Base-by-base conservation (phyloP, 768 basidiomycete species). In the Auricularia cornea region DNA sequence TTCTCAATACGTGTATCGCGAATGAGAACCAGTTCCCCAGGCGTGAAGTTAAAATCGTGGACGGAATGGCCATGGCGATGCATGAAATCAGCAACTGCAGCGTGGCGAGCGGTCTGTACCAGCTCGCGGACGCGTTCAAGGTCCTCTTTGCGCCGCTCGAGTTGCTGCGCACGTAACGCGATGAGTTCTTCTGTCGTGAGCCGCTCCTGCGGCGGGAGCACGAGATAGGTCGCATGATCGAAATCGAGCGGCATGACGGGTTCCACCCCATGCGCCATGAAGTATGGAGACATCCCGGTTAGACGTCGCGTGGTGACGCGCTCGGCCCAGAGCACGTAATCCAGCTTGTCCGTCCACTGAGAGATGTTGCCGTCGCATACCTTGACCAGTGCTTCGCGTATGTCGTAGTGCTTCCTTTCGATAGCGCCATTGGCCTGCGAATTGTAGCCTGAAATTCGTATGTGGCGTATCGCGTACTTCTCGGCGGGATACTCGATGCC, bases 401-500 rank as follows among this genome's bases (percentile, higher is more conserved):
- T 63, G 44, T 69, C 66, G 38, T 66, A 71, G 65, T 77, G 77
- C 32, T 52, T 35, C n/a, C 68, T 52, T 20, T 81, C 74, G 0
- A 80, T 69, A 1, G 74, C 63, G 0, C 80, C 73, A 20, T 82
- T 81, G 0, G 77, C 76, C 2, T 68, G 71, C 0, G 75, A 80
- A 60, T 81, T 81, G 68, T 81, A 81, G 0, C 73, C 68, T 0
- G 74, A 78, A 2, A 81, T 79, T 0, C 69, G 64, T 16, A 81
- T 80, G 52, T 57, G 57, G 3, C 32, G 5, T 18, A 66, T 62
- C 44, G 59, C 30, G 41, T 68, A 62, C 23, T 63, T 60, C 1
- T 56, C 48, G 6, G 60, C 31, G n/a, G 69, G 59, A 20, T 48
- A 57, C 18, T 59, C 60, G 23, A 67, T 26, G 14, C 63, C 66